Evolutionary conservation across 2,329 filamentous ascomycete genomes (phyloP), one percentile per base, ranked within the genome.

Genomic region (Pseudogymnoascus sp.): DNA sequence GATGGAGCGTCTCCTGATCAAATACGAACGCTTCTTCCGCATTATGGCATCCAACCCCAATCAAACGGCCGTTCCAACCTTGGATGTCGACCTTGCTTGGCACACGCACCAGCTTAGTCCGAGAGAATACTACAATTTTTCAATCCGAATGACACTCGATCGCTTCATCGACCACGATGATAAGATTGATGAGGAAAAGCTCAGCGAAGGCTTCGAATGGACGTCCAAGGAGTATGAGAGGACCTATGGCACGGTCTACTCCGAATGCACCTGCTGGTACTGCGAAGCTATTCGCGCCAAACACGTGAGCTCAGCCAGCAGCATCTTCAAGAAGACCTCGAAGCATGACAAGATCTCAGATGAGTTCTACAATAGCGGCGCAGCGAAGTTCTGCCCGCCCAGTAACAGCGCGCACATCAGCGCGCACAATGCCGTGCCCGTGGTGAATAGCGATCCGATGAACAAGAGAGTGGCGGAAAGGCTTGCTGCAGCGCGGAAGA

Each of bases 91-190:
- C 70, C 77, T 92, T 0, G 88, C 83, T 0, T 92, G 89, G 88
- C 91, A 95, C 71, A 93, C 89, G 0, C 89, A 93, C 53, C 88
- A 93, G 71, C 82, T 93, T 2, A 82, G 77, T 7, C 87, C 90
- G 0, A 69, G 72, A 2, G 70, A 76, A 3, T 94, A 94, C 75
- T 87, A 84, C 68, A 64, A 71, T 2, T 87, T 82, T 71, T 87
- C 83, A 1, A 71, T 80, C 1, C 62, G 60, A 0, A 72, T 73
- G 21, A 80, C 79, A 5, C 70, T 70, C 0, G 65, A 64, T 1
- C 83, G 80, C 59, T 90, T 91, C 70, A 82, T 93, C 67, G 86
- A 92, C 70, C 91, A 95, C 70, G 88, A 94, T 73, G 91, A 95
- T 77, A 93, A 93, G 75, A 85, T 95, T 21, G 84, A 87, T 59